Base-by-base conservation (phyloP, 202 grass and related monocot species). In the Setaria viridis region DNA sequence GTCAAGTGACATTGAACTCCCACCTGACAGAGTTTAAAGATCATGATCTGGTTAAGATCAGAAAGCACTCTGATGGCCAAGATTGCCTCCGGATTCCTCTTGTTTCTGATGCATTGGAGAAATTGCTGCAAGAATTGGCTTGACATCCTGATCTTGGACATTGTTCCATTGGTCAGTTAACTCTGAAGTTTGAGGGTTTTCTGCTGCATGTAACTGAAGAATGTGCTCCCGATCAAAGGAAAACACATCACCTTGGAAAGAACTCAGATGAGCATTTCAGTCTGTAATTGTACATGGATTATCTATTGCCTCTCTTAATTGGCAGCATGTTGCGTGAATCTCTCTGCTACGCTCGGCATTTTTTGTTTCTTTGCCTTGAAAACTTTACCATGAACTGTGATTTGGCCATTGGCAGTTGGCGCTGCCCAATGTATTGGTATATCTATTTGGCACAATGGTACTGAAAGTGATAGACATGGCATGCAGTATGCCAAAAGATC, bases 21-120 rank as follows among this genome's bases (percentile, higher is more conserved):
- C 93, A 96, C 78, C 83, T 99, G 77, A 96, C 93, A 1, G 97
- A 99, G 58, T 99, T 96, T 87, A 96, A 99, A 92, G 97, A 96
- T 76, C 93, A 99, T 62, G 91, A 96, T 79, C 81, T 99, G 65
- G 85, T 99, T 79, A 96, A 94, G 86, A 86, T 86, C 16, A 96
- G 80, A 90, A 89, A 91, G 65, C 90, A 96, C 79, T 92, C 97
- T 62, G 97, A 96, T 78, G 92, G 93, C 9, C 91, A 99, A 89
- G 93, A 99, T 85, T 94, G 91, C 75, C 90, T 96, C 21, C 84
- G 84, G 48, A 96, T 99, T 70, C 97, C 93, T 81, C 93, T 99
- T 88, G 82, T 87, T 76, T 76, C 87, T 68, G 91, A 94, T 56
- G 91, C 92, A 30, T 85, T 99, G 13, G 86, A 91, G 64, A 96